Percentiles rank a stretch among this genome's conserved stretches.
Evolutionary conservation across 331 rosid species (phyloP).

Genomic region (Quercus lobata): DNA sequence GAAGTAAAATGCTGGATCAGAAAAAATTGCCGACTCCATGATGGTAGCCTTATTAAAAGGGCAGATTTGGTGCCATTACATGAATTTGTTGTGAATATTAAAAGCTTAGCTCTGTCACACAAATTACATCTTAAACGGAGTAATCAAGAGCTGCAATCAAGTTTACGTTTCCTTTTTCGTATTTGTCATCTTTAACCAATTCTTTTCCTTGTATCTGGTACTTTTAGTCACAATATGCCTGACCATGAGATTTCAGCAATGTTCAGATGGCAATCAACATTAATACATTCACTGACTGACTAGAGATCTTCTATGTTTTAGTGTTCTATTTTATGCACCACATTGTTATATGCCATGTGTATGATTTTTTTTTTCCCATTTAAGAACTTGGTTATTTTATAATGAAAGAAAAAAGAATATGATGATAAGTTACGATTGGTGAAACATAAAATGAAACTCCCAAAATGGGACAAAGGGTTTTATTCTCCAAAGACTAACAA

Average conservation of each 20-base stretch:
- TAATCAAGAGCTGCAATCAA: neutral
- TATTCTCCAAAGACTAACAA: neutral
- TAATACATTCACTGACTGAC: neutral
- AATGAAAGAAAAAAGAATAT: too few species aligned
- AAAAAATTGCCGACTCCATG: neutral
- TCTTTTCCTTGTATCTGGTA: neutral
- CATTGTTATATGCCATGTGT: too few species aligned
- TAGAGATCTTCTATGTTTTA: too few species aligned
- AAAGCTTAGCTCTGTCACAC: neutral
- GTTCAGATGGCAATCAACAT: neutral
- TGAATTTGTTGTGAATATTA: neutral
- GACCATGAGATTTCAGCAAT: neutral
- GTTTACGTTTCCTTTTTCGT: neutral
- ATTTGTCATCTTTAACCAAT: neutral
- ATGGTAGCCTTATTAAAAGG: too few species aligned
- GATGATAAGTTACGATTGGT: too few species aligned
- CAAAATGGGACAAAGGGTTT: too few species aligned
- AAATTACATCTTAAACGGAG: neutral
- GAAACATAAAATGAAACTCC: too few species aligned
- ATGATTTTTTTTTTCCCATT: too few species aligned
- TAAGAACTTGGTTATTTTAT: too few species aligned
- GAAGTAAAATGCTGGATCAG: neutral
- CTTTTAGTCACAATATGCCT: neutral
- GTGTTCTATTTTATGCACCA: too few species aligned
- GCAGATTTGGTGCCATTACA: neutral